Evolutionary conservation across 495 filamentous ascomycete species (phyloP).

Genomic region (Neurospora africana): DNA sequence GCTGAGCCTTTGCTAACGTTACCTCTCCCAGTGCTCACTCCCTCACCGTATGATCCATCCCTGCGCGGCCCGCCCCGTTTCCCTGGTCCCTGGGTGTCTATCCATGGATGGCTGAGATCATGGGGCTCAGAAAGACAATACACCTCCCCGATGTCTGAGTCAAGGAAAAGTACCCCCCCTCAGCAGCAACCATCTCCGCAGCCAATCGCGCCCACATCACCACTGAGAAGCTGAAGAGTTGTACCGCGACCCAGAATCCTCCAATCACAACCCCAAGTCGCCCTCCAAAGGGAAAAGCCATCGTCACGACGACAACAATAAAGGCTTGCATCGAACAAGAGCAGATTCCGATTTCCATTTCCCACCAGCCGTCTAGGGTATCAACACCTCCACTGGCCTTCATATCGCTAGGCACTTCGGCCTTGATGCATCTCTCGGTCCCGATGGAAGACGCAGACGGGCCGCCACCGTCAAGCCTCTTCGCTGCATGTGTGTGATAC

Average conservation of each 20-base stretch:
- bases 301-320: background rate
- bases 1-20: background rate
- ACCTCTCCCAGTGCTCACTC: background rate
- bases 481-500: background rate
- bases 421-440: slow-evolving; percentile 4
- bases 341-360: background rate
- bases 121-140: background rate
- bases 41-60: background rate
- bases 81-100: background rate
- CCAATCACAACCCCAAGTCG: background rate
- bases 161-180: background rate
- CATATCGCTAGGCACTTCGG: background rate
- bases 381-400: background rate
- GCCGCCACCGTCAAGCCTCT: background rate
- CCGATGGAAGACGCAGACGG: slow-evolving; percentile 1
- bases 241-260: background rate
- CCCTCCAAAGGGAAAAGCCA: background rate
- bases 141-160: background rate
- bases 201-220: background rate
- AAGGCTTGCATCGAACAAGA: background rate
- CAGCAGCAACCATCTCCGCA: background rate
- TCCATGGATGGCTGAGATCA: background rate
- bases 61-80: background rate
- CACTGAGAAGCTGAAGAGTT: background rate
- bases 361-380: background rate